Percentiles rank a stretch among this genome's conserved stretches.
These are phyloP conservation scores for Spencermartinsiella ligniputridi DNA, from an alignment of 1,139 yeast species.

Conservation along the genomic window DNA sequence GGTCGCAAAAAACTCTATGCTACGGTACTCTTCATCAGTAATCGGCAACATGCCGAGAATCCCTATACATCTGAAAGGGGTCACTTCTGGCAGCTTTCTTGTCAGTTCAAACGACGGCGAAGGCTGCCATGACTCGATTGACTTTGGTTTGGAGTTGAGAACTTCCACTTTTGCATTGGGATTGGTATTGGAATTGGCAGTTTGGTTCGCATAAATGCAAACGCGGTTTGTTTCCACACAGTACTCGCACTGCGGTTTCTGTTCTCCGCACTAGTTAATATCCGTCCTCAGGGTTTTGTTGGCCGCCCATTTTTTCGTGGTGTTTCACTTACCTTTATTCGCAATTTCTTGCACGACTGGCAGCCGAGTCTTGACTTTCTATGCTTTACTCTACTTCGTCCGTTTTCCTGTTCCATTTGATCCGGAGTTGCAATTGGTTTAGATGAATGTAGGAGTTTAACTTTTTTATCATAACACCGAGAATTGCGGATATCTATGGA, in stretches of 20 bases:
- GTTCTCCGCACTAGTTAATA: conserved; percentile 7
- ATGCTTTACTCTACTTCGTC: background rate
- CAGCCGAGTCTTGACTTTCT: conserved; percentile 14
- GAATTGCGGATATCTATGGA: no score
- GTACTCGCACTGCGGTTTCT: conserved; percentile 9
- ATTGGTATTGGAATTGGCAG: background rate
- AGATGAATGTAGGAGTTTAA: no score
- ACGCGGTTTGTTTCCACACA: conserved; percentile 5
- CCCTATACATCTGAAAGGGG: background rate
- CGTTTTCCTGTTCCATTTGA: no score
- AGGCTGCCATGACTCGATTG: background rate
- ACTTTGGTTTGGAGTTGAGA: background rate
- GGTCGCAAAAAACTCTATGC: background rate
- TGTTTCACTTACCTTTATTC: conserved; percentile 15
- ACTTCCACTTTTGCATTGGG: background rate
- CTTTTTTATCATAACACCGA: no score
- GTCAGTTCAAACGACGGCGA: background rate
- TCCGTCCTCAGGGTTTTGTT: background rate
- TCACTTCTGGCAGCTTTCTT: background rate
- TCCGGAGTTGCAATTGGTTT: no score
- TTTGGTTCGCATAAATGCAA: conserved; percentile 6
- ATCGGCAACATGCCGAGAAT: background rate
- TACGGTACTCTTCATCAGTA: background rate
- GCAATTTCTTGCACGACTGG: conserved; percentile 15
- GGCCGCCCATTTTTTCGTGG: background rate